These are phyloP conservation scores for Ogataea hybrid DNA, from an alignment of 1,139 yeast genomes.

Conservation along the genomic window DNA sequence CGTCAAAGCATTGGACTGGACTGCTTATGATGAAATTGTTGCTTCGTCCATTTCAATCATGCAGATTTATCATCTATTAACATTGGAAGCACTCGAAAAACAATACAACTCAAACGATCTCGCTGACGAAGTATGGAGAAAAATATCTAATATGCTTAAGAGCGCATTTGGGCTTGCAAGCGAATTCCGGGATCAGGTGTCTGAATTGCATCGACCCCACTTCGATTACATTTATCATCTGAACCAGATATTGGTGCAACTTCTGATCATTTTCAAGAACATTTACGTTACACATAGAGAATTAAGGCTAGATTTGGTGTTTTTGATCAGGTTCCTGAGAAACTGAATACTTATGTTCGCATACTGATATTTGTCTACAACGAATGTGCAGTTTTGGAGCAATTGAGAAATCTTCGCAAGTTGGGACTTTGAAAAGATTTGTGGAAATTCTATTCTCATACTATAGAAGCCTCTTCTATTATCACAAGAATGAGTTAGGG, in stretches of 20 bases:
- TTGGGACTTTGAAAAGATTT: conserved; percentile 10
- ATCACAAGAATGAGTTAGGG: conserved; percentile 24
- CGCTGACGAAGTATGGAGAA: conserved; percentile 23
- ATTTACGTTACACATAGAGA: conserved; percentile 17
- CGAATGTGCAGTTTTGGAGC: conserved; percentile 16
- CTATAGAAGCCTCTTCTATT: conserved; percentile 22
- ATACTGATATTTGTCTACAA: conserved; percentile 25
- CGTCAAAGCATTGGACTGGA: conserved; percentile 12
- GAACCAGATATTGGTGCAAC: conserved; percentile 22
- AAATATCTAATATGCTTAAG: conserved; percentile 22
- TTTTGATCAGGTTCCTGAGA: conserved; percentile 25
- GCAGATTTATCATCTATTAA: conserved; percentile 16
- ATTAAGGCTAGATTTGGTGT: conserved; percentile 24
- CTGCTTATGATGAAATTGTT: conserved; percentile 24
- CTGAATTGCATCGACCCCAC: conserved; percentile 8
- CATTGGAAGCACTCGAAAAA: conserved; percentile 14
- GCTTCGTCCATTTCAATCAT: conserved; percentile 18
- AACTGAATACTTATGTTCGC: conserved; percentile 17
- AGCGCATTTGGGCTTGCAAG: conserved; percentile 19
- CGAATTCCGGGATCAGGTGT: conserved; percentile 14
- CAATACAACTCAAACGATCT: conserved; percentile 6
- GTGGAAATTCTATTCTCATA: conserved; percentile 25
- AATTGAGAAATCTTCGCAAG: background rate
- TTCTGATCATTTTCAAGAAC: conserved; percentile 24
- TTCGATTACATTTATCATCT: conserved; percentile 19